Base-by-base conservation (phyloP, 345 rosid genomes). In the Viola odorata region DNA sequence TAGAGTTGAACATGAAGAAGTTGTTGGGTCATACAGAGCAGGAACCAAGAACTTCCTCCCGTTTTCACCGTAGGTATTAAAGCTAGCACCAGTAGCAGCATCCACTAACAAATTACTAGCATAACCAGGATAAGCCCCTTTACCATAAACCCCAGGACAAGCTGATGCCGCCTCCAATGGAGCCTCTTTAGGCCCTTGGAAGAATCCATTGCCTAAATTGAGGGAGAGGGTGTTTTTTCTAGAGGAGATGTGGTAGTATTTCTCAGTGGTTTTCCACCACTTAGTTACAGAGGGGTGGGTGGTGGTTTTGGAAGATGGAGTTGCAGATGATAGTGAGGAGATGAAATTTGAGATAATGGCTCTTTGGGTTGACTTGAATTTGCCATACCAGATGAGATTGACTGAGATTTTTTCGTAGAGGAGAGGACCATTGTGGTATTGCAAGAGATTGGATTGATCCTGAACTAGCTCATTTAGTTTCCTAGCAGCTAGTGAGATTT, bases 61-160 rank as follows among this genome's bases (percentile, higher is more conserved):
- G 59, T 79, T 82, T 10, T 66, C 69, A 37, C 96, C 96, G 62
- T 75, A 48, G 0, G 85, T 84, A 54, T 89, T 89, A 71, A 70
- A 87, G 79, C 91, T 89, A 12, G 76, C 95, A 36, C 90, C 89
- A n/a, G 84, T 87, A 6, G 72, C 62, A 3, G 77, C 37, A 57
- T 89, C 96, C 48, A 75, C 75, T 41, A 82, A 65, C 57, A 89
- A 62, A 69, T 79, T 65, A 13, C 95, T 95, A 4, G 91, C 86
- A 62, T 83, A 87, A 5, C 96, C 96, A 41, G 96, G 96, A 70
- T 85, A 89, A 37, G 95, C 90, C 17, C 96, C 96, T 56, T 80
- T 89, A 0, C 86, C 96, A 42, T 79, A 89, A 14, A 80, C 62
- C 5, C 96, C 96, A 0, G 75, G 63, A 56, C 96, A 89, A 55